Evolutionary conservation across 306 rosid genomes (phyloP).

Genomic region (Sicyos baderoa): DNA sequence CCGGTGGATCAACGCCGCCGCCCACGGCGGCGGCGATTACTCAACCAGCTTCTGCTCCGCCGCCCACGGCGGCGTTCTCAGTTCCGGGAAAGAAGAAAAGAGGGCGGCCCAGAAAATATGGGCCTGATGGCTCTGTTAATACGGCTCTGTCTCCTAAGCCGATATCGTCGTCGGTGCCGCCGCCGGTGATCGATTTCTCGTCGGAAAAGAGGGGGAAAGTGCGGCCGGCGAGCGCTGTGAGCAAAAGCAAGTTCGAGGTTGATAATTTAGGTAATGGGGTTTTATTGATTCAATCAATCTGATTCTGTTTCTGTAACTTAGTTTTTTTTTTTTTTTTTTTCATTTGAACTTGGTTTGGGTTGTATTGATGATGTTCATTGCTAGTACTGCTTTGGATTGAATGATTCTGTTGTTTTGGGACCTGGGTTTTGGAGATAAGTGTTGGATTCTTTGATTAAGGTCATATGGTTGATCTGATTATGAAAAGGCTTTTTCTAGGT

Average conservation of each 20-base stretch:
- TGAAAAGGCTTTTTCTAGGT: conserved; percentile 53
- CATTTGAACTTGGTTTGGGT: not conserved
- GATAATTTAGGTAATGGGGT: conserved; percentile 64
- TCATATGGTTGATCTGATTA: conserved; percentile 42
- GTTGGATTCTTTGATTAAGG: conserved; percentile 46
- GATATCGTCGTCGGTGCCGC: conserved; percentile 81
- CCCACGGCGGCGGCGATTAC: conserved; percentile 5
- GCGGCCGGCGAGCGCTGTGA: conserved; percentile 63
- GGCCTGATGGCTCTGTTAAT: conserved; percentile 69
- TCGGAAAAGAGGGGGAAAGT: conserved; percentile 73
- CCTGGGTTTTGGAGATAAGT: conserved; percentile 21
- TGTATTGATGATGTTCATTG: not conserved
- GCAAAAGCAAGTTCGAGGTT: conserved; percentile 62
- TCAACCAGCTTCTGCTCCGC: conserved; percentile 17
- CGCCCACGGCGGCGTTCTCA: conserved; percentile 17
- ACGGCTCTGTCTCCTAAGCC: conserved; percentile 84
- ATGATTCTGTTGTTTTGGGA: conserved; percentile 6
- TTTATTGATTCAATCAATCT: no score
- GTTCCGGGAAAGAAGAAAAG: conserved; percentile 79
- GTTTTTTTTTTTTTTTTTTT: no score
- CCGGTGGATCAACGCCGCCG: conserved; percentile 45
- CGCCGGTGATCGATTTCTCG: conserved; percentile 92
- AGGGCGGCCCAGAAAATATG: conserved; percentile 92
- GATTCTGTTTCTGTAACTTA: not conserved
- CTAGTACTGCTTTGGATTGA: not conserved